A percentile compares a stretch with the other conserved stretches of the same genome.
These are phyloP conservation scores for Exutisphaerella laricina DNA, from an alignment of 2,329 filamentous ascomycete genomes.

Conservation along the genomic window DNA sequence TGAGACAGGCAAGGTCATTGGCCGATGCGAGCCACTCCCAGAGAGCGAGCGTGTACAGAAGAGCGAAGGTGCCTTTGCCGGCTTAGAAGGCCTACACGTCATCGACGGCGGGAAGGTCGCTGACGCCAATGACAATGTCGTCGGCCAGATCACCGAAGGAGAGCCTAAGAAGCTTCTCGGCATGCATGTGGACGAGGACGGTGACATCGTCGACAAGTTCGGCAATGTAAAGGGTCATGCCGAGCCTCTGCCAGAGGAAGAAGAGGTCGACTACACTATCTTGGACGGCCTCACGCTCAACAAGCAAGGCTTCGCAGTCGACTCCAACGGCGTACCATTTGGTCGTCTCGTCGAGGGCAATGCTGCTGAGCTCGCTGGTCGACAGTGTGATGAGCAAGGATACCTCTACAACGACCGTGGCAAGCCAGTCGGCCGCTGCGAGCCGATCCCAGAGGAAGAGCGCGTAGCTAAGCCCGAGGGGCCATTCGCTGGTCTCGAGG, in stretches of 20 bases:
- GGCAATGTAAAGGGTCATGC: constrained; percentile 58
- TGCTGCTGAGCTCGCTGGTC: constrained; percentile 51
- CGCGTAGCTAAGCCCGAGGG: constrained; percentile 55
- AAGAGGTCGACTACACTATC: constrained; percentile 46
- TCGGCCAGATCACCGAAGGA: constrained; percentile 52
- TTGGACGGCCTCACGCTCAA: constrained; percentile 52
- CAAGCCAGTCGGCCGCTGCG: constrained; percentile 52
- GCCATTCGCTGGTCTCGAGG: constrained; percentile 61
- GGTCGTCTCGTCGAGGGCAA: constrained; percentile 54
- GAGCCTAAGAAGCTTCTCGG: constrained; percentile 56
- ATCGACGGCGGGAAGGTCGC: constrained; percentile 66
- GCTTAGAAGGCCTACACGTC: constrained; percentile 59
- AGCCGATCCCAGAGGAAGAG: constrained; percentile 54
- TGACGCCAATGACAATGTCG: constrained; percentile 69
- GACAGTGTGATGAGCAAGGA: constrained; percentile 51
- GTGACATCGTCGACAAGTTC: constrained; percentile 57
- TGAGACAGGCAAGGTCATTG: constrained; percentile 52
- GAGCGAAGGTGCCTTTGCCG: constrained; percentile 62
- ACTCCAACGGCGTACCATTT: constrained; percentile 49
- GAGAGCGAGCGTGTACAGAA: constrained; percentile 51
- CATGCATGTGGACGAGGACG: constrained; percentile 56
- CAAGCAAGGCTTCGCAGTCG: constrained; percentile 55
- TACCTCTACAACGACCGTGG: constrained; percentile 53
- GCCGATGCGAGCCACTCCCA: constrained; percentile 54
- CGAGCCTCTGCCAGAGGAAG: constrained; percentile 47